A percentile compares a stretch with the other conserved stretches of the same genome.
Conservation (phyloP, 495 filamentous ascomycete genomes). For the Penicillium cosmopolitanum region DNA sequence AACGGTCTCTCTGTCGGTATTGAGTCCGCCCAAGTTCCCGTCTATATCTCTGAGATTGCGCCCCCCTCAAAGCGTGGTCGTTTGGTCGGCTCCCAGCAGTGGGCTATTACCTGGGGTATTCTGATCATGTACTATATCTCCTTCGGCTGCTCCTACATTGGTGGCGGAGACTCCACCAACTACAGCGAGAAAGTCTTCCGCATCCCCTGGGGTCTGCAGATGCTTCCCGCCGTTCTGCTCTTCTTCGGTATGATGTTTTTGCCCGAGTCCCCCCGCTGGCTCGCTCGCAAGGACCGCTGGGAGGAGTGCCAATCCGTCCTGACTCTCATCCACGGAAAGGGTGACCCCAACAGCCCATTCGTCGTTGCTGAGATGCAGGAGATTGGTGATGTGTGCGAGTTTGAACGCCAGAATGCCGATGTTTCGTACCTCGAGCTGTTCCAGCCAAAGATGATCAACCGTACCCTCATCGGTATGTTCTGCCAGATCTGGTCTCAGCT, state of each 20-base stretch:
- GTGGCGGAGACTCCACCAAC: conserved; percentile 25
- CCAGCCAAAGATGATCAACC: conserved; percentile 70
- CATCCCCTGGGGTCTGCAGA: conserved; percentile 79
- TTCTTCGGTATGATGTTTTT: conserved; percentile 66
- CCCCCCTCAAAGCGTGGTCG: conserved; percentile 73
- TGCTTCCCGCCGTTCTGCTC: conserved; percentile 70
- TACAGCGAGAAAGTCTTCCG: conserved; percentile 63
- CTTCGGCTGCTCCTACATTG: conserved; percentile 73
- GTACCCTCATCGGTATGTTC: conserved; percentile 71
- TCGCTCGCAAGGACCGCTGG: conserved; percentile 75
- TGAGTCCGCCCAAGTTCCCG: conserved; percentile 78
- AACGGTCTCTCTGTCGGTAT: conserved; percentile 81
- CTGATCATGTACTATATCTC: conserved; percentile 83
- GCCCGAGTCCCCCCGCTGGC: conserved; percentile 83
- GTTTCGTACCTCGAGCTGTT: conserved; percentile 72
- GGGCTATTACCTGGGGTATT: conserved; percentile 85
- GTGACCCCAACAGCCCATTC: conserved; percentile 63
- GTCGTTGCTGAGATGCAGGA: conserved; percentile 68
- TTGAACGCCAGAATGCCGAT: conserved; percentile 63
- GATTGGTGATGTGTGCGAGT: conserved; percentile 69
- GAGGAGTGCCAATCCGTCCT: conserved; percentile 69
- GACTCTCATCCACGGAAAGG: conserved; percentile 70
- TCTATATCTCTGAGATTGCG: conserved; percentile 78
- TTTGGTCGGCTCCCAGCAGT: conserved; percentile 75
- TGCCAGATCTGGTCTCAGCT: conserved; percentile 84